phyloP scores from a whole-genome alignment of 1,284 basidiomycete species.

The Cutaneotrichosporon sp. region DNA sequence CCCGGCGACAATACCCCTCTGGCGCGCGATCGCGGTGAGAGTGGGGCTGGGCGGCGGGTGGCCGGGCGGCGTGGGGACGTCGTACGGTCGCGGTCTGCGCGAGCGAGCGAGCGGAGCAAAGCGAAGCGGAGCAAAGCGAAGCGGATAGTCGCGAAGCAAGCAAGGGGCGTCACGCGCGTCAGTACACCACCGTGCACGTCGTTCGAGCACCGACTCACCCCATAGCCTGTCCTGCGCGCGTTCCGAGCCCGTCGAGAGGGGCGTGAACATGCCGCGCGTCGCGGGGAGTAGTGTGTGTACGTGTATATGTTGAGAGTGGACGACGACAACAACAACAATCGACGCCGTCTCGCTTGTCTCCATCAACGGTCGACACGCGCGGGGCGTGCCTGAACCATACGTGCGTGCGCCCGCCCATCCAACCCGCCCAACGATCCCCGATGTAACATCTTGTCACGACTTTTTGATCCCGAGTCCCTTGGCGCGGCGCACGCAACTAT shows the following conservation, averaged over 20 bases:
- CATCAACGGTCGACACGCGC: not conserved
- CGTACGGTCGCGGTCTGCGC: slow-evolving; percentile 20
- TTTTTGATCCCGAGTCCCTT: not conserved
- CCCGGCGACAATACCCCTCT: slow-evolving; percentile 18
- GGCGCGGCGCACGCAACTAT: too few species aligned
- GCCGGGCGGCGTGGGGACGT: not conserved
- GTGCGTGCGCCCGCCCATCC: too few species aligned
- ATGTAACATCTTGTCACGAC: too few species aligned
- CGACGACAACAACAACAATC: not conserved
- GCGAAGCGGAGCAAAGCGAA: not conserved
- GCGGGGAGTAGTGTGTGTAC: not conserved
- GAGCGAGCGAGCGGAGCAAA: not conserved
- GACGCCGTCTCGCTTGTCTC: not conserved
- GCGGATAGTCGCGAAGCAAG: not conserved
- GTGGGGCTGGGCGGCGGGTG: not conserved
- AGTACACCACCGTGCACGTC: too few species aligned
- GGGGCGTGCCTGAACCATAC: too few species aligned
- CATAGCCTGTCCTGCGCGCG: slow-evolving; percentile 44
- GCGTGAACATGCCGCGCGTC: slow-evolving; percentile 42
- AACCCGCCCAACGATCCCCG: too few species aligned
- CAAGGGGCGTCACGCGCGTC: not conserved
- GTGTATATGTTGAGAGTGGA: not conserved
- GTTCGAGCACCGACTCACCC: slow-evolving; percentile 27
- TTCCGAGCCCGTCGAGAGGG: slow-evolving; percentile 46
- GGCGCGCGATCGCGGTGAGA: not conserved